Base-by-base conservation (phyloP, 2,329 filamentous ascomycete genomes). In the Biscogniauxia marginata region DNA sequence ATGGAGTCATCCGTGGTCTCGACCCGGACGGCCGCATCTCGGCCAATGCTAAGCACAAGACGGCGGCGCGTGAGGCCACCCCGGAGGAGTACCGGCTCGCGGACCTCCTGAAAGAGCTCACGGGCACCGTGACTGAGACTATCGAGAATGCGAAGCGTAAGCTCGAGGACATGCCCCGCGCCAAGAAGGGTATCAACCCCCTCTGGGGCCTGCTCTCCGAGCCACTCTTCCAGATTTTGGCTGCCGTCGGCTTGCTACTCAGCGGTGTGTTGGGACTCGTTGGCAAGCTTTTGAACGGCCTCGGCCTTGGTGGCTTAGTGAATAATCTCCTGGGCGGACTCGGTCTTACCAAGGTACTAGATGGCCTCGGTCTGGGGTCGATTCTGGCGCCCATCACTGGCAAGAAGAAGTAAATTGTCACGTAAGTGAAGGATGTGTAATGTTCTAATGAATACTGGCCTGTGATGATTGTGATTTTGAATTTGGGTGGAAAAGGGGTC, bases 101-200 rank as follows among this genome's bases (percentile, higher is more conserved):
- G 4, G 91, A 96, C 56, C 77, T 87, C 8, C 84, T 96, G 64
- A 96, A 96, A 79, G 91, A 91, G 76, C 81, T 96, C 57, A 93
- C 92, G 0, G 87, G 87, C 19, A 87, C 85, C 22, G 89, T 97
- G 20, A 87, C 89, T 48, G 86, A 87, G 67, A 91, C 88, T 21
- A 93, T 97, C 65, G 92, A 97, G 69, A 87, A 88, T 61, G 89
- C 90, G 22, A 95, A 93, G 84, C 90, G 88, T 78, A 90, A 90
- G 79, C 89, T 96, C 59, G 86, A 89, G 68, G 89, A 90, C 69
- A 95, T 96, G 90, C 92, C 93, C 5, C 89, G 96, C 64, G 93
- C 91, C 46, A 96, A 96, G 87, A 93, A 96, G 82, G 87, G 93
- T 79, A 82, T 96, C 58, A 96, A 93, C 77, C 92, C 93, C 9